Base-by-base conservation (phyloP, 164 flowering plant genomes). In the Magnolia kwangsiensis region DNA sequence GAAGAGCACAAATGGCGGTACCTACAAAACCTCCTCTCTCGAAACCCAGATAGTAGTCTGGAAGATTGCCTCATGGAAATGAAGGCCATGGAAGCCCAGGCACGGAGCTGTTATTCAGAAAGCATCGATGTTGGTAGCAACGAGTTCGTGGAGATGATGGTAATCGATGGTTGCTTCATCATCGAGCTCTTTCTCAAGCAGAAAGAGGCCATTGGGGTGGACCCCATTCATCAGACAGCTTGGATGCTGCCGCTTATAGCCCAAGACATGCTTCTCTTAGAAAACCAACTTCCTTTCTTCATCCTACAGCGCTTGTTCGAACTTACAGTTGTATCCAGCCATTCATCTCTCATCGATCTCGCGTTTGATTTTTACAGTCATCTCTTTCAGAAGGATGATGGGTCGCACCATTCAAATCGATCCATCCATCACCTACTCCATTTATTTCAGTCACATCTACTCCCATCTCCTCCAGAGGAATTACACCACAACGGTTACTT, bases 231-330 rank as follows among this genome's bases (percentile, higher is more conserved):
- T 14, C 13, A 16, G 61, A 45, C 16, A 13, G 18, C 13, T 14
- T 23, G 70, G 51, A 50, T 74, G 58, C 37, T 4, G 37, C 37
- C 69, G 14, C 16, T 27, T 4, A 23, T 72, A 27, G 18, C 10
- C 50, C 61, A 61, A 10, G 75, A 72, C 49, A n/a, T 72, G 50
- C 20, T 72, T 61, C 64, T 58, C 21, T 20, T 72, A 7, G 75
- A 72, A 50, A 72, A 72, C 67, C 75, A 72, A 21, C 51, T 72
- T n/a, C 75, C 75, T 27, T 72, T 72, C 65, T 72, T 61, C 24
- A 31, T 72, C n/a, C 24, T 61, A 1, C 4, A 31, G 9, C 51
- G 20, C 21, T 24, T 72, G 21, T 61, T 72, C 20, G 67, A 61
- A 8, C 58, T 24, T 16, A 1, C 29, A 9, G 7, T 27, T 31